phyloP scores from a whole-genome alignment of 1,139 yeast species.

The Candida sp. region DNA sequence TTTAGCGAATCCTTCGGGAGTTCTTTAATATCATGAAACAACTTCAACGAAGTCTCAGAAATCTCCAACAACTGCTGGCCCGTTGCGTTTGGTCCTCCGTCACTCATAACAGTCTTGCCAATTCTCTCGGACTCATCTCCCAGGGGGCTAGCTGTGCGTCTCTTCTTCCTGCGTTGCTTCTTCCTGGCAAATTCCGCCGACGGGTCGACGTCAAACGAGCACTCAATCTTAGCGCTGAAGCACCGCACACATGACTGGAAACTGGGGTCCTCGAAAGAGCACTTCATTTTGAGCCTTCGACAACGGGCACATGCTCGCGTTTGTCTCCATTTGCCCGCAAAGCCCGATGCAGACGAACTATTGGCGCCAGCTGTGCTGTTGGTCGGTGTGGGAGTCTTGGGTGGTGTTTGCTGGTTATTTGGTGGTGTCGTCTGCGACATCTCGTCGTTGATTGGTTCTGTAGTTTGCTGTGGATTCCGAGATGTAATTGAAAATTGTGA shows the following conservation, averaged over 20 bases:
- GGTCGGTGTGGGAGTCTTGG: too few species aligned
- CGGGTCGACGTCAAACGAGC: constrained; percentile 55
- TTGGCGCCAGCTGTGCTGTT: too few species aligned
- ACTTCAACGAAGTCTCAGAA: constrained; percentile 7
- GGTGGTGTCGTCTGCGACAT: too few species aligned
- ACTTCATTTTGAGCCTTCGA: constrained; percentile 57
- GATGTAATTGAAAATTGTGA: too few species aligned
- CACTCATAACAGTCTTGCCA: constrained; percentile 3
- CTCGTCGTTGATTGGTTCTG: too few species aligned
- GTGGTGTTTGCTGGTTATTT: too few species aligned
- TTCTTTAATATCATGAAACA: constrained; percentile 1
- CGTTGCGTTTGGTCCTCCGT: neutral
- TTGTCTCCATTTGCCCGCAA: constrained; percentile 44
- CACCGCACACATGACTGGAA: constrained; percentile 52
- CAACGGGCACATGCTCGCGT: constrained; percentile 62
- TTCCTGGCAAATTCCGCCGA: constrained; percentile 36
- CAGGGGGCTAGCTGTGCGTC: neutral
- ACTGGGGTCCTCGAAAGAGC: constrained; percentile 53
- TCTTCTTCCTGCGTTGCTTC: constrained; percentile 16
- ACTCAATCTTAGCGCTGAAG: constrained; percentile 42
- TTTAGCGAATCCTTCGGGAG: neutral
- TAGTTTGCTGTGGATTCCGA: too few species aligned
- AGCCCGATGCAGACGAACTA: constrained; percentile 6
- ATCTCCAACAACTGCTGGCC: neutral
- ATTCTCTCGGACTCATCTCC: neutral